These are phyloP conservation scores for Eudorina sp. DNA, from an alignment of 139 green algal genomes.

Conservation along the genomic window DNA sequence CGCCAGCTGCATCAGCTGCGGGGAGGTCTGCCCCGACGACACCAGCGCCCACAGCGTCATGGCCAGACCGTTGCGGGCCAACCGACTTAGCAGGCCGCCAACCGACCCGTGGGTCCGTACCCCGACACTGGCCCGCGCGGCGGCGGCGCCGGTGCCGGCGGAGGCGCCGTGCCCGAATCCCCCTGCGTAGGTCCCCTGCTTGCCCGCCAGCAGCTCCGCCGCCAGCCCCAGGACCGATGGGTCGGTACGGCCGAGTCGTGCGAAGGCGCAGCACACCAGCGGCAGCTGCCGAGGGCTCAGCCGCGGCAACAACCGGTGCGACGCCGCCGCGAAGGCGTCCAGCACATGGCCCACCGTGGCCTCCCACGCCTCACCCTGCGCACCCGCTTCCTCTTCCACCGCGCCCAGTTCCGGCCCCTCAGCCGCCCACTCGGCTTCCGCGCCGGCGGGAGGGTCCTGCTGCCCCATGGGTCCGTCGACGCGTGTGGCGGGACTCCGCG, in stretches of 20 bases:
- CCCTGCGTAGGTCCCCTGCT: not conserved
- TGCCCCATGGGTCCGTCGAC: not conserved
- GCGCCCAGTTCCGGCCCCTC: not conserved
- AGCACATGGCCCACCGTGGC: no score
- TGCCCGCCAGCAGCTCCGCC: constrained; percentile 15
- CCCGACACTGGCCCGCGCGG: not conserved
- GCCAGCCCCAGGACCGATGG: not conserved
- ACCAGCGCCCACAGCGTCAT: constrained; percentile 40
- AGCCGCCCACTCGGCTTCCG: not conserved
- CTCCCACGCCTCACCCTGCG: no score
- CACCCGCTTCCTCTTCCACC: no score
- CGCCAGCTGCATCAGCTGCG: constrained; percentile 6
- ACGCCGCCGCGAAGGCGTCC: not conserved
- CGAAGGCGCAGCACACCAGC: constrained; percentile 4
- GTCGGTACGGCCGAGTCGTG: constrained; percentile 17
- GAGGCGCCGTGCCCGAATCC: no score
- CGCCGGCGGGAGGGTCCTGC: not conserved
- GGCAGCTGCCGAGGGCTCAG: constrained; percentile 31
- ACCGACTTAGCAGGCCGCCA: not conserved
- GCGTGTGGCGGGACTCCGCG: not conserved
- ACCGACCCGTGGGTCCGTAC: not conserved
- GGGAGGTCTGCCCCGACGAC: not conserved
- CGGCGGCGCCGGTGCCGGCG: not conserved
- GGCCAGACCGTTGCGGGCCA: constrained; percentile 29
- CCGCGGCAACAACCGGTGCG: not conserved